These are phyloP conservation scores for Epichloe festucae DNA, from an alignment of 2,329 filamentous ascomycete species.

Conservation along the genomic window DNA sequence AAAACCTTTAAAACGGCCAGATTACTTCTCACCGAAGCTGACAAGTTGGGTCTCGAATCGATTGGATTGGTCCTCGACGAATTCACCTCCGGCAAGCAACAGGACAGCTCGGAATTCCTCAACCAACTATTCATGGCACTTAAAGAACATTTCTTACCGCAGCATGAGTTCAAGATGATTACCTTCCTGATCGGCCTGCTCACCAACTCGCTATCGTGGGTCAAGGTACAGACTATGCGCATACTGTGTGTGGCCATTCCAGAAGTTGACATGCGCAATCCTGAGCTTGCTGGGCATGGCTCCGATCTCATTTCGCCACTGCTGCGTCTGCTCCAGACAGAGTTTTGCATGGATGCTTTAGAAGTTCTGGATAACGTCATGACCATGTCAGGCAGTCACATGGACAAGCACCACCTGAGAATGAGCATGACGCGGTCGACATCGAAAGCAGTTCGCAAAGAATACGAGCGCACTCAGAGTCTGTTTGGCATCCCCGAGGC, in stretches of 20 bases:
- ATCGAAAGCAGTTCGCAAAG: conserved; percentile 75
- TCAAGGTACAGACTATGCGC: conserved; percentile 87
- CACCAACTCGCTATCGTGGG: conserved; percentile 79
- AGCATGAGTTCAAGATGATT: conserved; percentile 70
- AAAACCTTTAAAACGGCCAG: conserved; percentile 50
- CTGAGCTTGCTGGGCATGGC: conserved; percentile 79
- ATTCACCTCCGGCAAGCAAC: conserved; percentile 55
- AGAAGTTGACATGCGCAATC: conserved; percentile 83
- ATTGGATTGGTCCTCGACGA: conserved; percentile 58
- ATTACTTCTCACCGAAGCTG: conserved; percentile 58
- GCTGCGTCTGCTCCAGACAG: conserved; percentile 76
- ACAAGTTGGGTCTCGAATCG: conserved; percentile 53
- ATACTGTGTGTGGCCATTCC: conserved; percentile 76
- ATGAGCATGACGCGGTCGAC: conserved; percentile 97
- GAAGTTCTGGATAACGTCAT: conserved; percentile 91
- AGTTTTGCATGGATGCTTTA: conserved; percentile 84
- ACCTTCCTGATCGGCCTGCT: conserved; percentile 85
- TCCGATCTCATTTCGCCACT: conserved; percentile 92
- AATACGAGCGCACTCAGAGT: conserved; percentile 88
- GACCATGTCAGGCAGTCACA: conserved; percentile 79
- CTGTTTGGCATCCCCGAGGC: conserved; percentile 93
- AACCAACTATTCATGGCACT: conserved; percentile 60
- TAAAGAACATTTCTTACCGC: conserved; percentile 65
- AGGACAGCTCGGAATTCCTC: conserved; percentile 63
- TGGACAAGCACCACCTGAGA: conserved; percentile 85